Conservation (phyloP, 1,139 yeast species). For the Yamadazyma sp. region DNA sequence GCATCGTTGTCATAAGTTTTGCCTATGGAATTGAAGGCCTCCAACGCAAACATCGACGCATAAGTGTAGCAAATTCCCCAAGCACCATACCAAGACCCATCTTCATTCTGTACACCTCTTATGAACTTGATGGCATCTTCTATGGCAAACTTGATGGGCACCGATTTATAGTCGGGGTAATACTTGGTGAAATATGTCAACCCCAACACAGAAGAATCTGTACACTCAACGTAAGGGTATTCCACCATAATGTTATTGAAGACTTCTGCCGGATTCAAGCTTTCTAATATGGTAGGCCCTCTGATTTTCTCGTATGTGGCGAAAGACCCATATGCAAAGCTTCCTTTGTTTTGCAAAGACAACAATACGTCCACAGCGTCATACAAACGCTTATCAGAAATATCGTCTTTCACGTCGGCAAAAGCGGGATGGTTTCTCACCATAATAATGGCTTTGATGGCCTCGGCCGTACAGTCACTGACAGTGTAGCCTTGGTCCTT, state of each 20-base stretch:
- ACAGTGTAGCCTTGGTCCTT: conserved; percentile 96
- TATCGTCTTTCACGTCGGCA: conserved; percentile 40
- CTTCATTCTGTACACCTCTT: conserved; percentile 60
- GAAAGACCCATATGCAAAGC: conserved; percentile 86
- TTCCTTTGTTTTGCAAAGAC: conserved; percentile 71
- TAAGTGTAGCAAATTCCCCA: conserved; percentile 98
- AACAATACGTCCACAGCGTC: conserved; percentile 66
- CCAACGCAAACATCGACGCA: conserved; percentile 97
- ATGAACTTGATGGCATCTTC: conserved; percentile 74
- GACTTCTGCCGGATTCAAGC: conserved; percentile 93
- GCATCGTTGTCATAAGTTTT: conserved; percentile 61
- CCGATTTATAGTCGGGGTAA: conserved; percentile 61
- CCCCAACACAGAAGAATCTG: conserved; percentile 92
- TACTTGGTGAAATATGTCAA: conserved; percentile 71
- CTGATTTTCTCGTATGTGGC: conserved; percentile 88
- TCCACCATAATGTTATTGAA: conserved; percentile 98
- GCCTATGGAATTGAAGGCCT: conserved; percentile 77
- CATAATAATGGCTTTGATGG: conserved; percentile 91
- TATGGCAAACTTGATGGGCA: conserved; percentile 67
- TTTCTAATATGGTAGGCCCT: conserved; percentile 75
- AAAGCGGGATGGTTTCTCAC: conserved; percentile 65
- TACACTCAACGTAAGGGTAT: conserved; percentile 96
- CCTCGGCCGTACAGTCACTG: conserved; percentile 96
- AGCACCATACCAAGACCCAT: conserved; percentile 98
- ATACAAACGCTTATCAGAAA: conserved; percentile 53